Evolutionary conservation across 2,329 filamentous ascomycete species (phyloP).

Genomic region (Aspergillus quadricinctus): DNA sequence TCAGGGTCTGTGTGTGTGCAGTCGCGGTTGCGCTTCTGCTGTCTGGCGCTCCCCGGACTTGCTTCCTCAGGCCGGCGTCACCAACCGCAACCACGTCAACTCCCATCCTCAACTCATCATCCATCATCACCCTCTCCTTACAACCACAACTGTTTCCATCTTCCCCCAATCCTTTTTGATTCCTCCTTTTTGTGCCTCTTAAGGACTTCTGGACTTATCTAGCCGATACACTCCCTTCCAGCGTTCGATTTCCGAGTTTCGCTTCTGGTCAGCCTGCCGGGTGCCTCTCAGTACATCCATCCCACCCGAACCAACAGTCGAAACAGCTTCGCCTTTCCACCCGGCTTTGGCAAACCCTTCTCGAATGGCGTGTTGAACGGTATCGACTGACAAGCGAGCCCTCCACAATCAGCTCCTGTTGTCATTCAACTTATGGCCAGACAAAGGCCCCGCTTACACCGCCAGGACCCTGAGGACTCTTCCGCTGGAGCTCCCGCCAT

Average conservation of each 20-base stretch:
- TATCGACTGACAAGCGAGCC: slow-evolving; percentile 28
- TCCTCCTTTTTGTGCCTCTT: background rate
- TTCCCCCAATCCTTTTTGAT: slow-evolving; percentile 1
- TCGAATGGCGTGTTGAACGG: slow-evolving; percentile 44
- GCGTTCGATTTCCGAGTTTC: slow-evolving; percentile 7
- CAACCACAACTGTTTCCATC: slow-evolving; percentile 1
- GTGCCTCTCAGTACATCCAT: background rate
- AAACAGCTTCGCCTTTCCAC: slow-evolving; percentile 16
- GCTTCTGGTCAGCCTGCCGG: slow-evolving; percentile 4
- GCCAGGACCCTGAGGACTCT: slow-evolving; percentile 42
- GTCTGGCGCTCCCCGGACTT: slow-evolving; percentile 33
- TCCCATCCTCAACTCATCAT: slow-evolving; percentile 11
- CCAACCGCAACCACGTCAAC: slow-evolving; percentile 25
- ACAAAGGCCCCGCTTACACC: slow-evolving; percentile 41
- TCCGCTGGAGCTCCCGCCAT: slow-evolving; percentile 28
- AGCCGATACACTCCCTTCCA: background rate
- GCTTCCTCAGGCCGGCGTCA: slow-evolving; percentile 22
- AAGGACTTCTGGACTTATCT: background rate
- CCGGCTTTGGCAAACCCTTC: slow-evolving; percentile 13
- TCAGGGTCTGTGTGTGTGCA: background rate
- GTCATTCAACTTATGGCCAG: slow-evolving; percentile 45
- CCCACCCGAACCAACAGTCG: background rate
- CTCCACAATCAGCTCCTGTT: slow-evolving; percentile 25
- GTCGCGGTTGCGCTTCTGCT: slow-evolving; percentile 28
- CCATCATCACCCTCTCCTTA: slow-evolving; percentile 5